Conservation (phyloP, 2,329 filamentous ascomycete genomes). For the Aphanoascus verrucosus region DNA sequence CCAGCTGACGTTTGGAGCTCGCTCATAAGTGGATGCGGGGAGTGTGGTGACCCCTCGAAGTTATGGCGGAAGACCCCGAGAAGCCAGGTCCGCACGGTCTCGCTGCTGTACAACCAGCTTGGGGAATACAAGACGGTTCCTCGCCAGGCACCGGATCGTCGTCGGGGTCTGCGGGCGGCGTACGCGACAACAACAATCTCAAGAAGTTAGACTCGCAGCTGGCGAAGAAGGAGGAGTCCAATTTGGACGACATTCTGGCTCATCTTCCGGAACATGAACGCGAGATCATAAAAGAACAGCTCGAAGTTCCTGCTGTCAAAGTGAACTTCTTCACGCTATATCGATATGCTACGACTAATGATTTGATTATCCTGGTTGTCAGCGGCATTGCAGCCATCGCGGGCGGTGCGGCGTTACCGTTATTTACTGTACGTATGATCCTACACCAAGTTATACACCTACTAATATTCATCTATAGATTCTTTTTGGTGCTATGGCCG, state of each 20-base stretch:
- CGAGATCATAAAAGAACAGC: constrained; percentile 56
- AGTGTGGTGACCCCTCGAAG: not conserved
- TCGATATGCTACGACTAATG: constrained; percentile 57
- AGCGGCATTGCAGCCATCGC: constrained; percentile 56
- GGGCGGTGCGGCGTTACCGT: constrained; percentile 62
- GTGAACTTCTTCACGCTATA: constrained; percentile 56
- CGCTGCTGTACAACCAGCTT: not conserved
- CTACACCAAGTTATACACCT: not conserved
- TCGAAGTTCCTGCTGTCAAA: constrained; percentile 53
- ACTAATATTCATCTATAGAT: constrained; percentile 26
- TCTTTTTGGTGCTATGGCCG: constrained; percentile 66
- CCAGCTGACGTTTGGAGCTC: not conserved
- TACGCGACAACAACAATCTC: constrained; percentile 9
- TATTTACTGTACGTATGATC: constrained; percentile 55
- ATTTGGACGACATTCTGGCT: constrained; percentile 44
- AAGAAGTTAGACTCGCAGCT: constrained; percentile 34
- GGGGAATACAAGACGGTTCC: not conserved
- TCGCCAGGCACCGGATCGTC: not conserved
- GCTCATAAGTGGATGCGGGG: not conserved
- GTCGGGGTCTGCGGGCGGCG: constrained; percentile 7
- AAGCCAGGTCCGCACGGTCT: not conserved
- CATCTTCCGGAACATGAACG: constrained; percentile 57
- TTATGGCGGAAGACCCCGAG: constrained; percentile 8
- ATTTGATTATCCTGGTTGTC: constrained; percentile 53
- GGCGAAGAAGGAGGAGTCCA: constrained; percentile 26